phyloP scores from a whole-genome alignment of 2,329 filamentous ascomycete genomes.

The Phialocephala sp. region DNA sequence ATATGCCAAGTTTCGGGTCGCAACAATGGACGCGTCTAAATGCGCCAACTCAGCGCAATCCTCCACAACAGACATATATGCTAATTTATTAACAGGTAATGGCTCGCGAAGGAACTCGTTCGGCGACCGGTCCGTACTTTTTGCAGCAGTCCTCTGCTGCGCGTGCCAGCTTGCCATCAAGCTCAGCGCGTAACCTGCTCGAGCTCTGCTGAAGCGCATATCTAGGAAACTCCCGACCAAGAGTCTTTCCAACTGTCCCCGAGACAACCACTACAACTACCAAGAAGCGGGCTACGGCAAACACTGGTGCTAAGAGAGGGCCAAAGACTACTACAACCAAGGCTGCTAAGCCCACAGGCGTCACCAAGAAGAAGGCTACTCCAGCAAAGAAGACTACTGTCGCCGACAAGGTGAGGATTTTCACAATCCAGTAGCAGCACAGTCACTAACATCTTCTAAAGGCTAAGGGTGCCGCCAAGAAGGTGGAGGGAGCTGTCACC shows the following conservation, averaged over 20 bases:
- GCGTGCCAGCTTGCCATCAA: constrained; percentile 25
- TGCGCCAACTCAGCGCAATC: constrained; percentile 36
- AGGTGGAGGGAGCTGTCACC: constrained; percentile 41
- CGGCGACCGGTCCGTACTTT: constrained; percentile 38
- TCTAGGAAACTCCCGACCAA: constrained; percentile 39
- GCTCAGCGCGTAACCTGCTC: constrained; percentile 34
- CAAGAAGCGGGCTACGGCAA: constrained; percentile 41
- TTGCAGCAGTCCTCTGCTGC: constrained; percentile 23
- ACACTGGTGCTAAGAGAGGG: constrained; percentile 40
- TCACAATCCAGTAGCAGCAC: constrained; percentile 1
- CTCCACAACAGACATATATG: constrained; percentile 31
- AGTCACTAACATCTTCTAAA: constrained; percentile 30
- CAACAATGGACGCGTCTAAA: constrained; percentile 36
- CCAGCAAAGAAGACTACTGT: constrained; percentile 42
- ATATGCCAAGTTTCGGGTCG: constrained; percentile 31
- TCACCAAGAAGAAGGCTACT: constrained; percentile 42
- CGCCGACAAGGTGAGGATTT: constrained; percentile 38
- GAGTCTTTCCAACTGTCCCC: constrained; percentile 38
- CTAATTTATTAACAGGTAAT: constrained; percentile 39
- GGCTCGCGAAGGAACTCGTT: constrained; percentile 41
- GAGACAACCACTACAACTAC: constrained; percentile 34
- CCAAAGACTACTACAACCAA: constrained; percentile 43
- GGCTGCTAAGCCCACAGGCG: constrained; percentile 40
- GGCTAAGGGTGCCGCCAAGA: constrained; percentile 43
- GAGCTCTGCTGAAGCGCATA: constrained; percentile 36